These are phyloP conservation scores for Aspergillus persii DNA, from an alignment of 2,329 filamentous ascomycete genomes.

Conservation along the genomic window DNA sequence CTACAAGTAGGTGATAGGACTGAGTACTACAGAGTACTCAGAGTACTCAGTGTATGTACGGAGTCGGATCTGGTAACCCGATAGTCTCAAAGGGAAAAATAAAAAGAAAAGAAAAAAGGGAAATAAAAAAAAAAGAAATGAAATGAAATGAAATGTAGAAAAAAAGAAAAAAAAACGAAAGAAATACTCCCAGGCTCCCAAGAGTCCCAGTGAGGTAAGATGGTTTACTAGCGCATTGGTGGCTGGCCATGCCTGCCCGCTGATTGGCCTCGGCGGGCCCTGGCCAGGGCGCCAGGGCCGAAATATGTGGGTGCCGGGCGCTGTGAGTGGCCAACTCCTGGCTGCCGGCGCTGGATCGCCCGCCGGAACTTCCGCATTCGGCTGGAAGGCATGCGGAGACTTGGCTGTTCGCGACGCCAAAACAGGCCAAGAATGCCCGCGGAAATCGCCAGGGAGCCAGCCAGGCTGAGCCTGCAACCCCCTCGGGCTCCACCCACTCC, in stretches of 20 bases:
- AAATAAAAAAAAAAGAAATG: background rate
- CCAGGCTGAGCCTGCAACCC: background rate
- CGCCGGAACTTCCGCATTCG: constrained; percentile 15
- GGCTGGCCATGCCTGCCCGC: constrained; percentile 5
- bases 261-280: constrained; percentile 4
- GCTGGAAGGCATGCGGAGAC: constrained; percentile 17
- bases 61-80: no score
- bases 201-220: background rate
- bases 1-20: no score
- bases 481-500: background rate
- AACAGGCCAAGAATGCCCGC: constrained; percentile 15
- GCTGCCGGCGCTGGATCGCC: constrained; percentile 16
- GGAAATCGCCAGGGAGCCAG: constrained; percentile 11
- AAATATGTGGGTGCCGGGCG: constrained; percentile 5
- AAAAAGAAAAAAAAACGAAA: background rate
- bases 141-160: no score
- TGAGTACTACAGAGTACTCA: no score
- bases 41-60: no score
- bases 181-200: no score
- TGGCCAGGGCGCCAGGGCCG: constrained; percentile 1
- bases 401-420: constrained; percentile 13
- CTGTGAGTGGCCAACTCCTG: constrained; percentile 16
- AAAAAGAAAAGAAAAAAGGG: background rate
- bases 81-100: background rate
- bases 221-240: constrained; percentile 5